Percentiles rank a stretch among this genome's conserved stretches.
These are phyloP conservation scores for Starmera caribaea DNA, from an alignment of 805 yeast genomes.

Conservation along the genomic window DNA sequence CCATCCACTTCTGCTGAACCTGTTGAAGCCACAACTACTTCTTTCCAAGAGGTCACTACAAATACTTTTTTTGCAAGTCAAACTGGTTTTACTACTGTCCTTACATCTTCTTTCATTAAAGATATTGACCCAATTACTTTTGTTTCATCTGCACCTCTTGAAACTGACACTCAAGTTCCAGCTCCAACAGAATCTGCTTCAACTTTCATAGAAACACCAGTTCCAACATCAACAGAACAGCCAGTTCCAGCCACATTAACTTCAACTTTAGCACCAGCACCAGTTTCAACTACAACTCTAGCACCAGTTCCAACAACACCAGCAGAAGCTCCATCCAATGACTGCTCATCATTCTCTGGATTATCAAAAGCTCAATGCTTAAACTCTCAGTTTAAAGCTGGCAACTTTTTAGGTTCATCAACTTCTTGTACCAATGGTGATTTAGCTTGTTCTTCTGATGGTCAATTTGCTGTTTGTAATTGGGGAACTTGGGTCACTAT, in stretches of 20 bases:
- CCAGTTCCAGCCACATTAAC: constrained; percentile 1
- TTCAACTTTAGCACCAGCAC: constrained; percentile 1
- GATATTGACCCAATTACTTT: not conserved
- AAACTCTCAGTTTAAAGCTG: constrained; percentile 33
- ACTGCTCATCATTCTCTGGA: constrained; percentile 29
- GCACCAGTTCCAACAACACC: constrained; percentile 1
- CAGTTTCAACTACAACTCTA: constrained; percentile 2
- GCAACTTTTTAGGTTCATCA: constrained; percentile 32
- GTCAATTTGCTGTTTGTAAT: constrained; percentile 46
- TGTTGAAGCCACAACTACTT: constrained; percentile 3
- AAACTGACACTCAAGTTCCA: too few species aligned
- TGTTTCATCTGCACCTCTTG: not conserved
- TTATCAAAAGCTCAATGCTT: constrained; percentile 31
- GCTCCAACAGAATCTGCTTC: too few species aligned
- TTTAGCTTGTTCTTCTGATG: constrained; percentile 40
- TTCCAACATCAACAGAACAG: too few species aligned
- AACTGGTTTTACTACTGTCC: not conserved
- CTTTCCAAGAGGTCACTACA: constrained; percentile 2
- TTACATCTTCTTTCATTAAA: not conserved
- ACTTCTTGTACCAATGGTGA: constrained; percentile 38
- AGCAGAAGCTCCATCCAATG: constrained; percentile 6
- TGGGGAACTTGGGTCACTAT: constrained; percentile 46
- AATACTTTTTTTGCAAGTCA: constrained; percentile 1
- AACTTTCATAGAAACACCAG: too few species aligned
- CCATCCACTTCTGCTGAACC: not conserved